phyloP scores from a whole-genome alignment of 2,329 filamentous ascomycete species.

The Cladosporium colombiae region DNA sequence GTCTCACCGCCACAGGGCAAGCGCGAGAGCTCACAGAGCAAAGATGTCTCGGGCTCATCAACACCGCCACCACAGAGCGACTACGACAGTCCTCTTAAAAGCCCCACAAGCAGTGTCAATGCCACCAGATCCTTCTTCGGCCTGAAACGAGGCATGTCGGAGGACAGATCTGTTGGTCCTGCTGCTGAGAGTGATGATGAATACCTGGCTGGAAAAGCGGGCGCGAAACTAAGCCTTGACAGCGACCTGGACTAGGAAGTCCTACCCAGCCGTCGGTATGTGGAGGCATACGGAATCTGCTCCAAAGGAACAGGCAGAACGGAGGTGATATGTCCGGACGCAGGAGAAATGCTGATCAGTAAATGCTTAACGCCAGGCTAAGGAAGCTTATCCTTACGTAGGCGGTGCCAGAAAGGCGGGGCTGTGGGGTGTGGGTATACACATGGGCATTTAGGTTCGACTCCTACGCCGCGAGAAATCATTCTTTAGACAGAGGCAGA shows the following conservation, averaged over 20 bases:
- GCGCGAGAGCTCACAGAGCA: not conserved
- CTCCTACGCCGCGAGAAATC: not conserved
- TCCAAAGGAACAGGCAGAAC: not conserved
- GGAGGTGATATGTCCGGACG: not conserved
- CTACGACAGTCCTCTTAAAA: not conserved
- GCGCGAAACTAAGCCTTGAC: not conserved
- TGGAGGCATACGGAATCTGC: not conserved
- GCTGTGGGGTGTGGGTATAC: not conserved
- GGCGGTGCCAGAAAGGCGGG: not conserved
- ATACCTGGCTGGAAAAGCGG: not conserved
- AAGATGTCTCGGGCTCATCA: not conserved
- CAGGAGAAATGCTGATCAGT: conserved; percentile 1
- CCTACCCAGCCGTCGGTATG: not conserved
- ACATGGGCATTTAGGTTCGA: not conserved
- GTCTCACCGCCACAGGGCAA: not conserved
- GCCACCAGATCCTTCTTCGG: conserved; percentile 1
- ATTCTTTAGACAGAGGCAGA: not conserved
- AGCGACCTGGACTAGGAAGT: conserved; percentile 11
- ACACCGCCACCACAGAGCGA: not conserved
- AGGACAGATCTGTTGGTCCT: not conserved
- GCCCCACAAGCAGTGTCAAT: not conserved
- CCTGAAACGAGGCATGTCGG: conserved; percentile 1
- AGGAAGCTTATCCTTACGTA: not conserved
- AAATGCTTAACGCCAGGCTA: not conserved
- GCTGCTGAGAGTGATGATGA: conserved; percentile 6